Conservation (phyloP, 2,329 filamentous ascomycete species). For the Zasmidium citrigriseum region DNA sequence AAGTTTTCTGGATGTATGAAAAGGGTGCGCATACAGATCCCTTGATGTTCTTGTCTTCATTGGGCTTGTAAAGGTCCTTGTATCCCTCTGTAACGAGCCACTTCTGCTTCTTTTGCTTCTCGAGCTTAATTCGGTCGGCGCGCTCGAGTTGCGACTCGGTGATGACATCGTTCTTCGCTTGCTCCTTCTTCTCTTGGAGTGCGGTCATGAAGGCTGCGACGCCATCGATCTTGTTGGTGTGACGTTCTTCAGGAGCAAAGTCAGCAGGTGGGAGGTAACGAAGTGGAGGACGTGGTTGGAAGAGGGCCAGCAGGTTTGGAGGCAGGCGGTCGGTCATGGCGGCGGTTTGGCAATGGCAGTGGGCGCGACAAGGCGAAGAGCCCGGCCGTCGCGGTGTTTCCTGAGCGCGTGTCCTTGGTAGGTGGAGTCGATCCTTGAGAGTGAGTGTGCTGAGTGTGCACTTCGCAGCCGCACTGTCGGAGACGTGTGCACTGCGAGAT, state of each 20-base stretch:
- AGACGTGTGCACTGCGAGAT: no score
- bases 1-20: no score
- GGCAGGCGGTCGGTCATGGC: conserved; percentile 96
- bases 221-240: conserved; percentile 71
- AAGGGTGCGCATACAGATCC: no score
- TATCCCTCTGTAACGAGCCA: conserved; percentile 65
- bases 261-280: conserved; percentile 85
- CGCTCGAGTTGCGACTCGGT: conserved; percentile 93
- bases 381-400: no score
- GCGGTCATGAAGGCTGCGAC: conserved; percentile 74
- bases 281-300: conserved; percentile 88
- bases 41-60: conserved; percentile 81
- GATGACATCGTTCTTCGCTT: conserved; percentile 51
- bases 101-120: conserved; percentile 72
- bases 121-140: conserved; percentile 78
- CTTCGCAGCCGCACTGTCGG: no score
- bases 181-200: conserved; percentile 73
- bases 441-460: no score
- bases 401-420: not conserved
- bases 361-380: no score
- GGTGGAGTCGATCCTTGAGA: no score
- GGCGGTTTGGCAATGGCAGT: no score
- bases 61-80: conserved; percentile 71
- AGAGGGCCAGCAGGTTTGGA: conserved; percentile 87
- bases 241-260: conserved; percentile 77